Conservation (phyloP, 1,139 yeast species). For the Kurtzmaniella natalensis region DNA sequence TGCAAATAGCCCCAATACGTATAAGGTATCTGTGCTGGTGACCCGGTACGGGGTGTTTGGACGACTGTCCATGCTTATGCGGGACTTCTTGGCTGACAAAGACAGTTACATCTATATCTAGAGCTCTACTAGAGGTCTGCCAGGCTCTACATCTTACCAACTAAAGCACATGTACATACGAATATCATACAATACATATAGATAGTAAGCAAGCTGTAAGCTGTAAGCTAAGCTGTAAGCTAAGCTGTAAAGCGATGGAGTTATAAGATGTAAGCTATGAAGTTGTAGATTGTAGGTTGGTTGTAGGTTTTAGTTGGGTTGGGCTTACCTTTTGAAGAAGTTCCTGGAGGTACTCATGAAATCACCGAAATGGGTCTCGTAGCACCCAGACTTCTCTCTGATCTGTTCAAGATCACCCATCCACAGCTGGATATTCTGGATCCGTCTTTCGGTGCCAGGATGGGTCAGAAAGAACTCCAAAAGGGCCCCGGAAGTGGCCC, state of each 20-base stretch:
- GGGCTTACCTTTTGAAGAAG: too few species aligned
- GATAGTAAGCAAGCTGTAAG: too few species aligned
- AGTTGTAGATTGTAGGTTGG: too few species aligned
- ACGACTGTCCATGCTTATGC: constrained; percentile 9
- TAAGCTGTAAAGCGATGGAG: too few species aligned
- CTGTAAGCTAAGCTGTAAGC: too few species aligned
- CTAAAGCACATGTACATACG: too few species aligned
- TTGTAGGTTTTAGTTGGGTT: too few species aligned
- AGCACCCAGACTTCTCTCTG: constrained; percentile 29
- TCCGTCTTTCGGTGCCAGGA: constrained; percentile 77
- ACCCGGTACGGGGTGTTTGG: constrained; percentile 16
- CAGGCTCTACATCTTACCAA: too few species aligned
- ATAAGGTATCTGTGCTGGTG: constrained; percentile 24
- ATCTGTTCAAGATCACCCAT: constrained; percentile 59
- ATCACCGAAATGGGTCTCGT: constrained; percentile 20
- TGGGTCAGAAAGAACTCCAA: constrained; percentile 81
- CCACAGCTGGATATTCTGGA: constrained; percentile 66
- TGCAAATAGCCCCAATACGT: constrained; percentile 11
- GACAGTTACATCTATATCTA: too few species aligned
- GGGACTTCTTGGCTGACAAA: constrained; percentile 7
- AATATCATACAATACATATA: too few species aligned
- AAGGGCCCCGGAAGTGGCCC: constrained; percentile 25
- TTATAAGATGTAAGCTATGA: too few species aligned
- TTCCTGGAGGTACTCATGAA: constrained; percentile 16
- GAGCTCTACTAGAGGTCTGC: too few species aligned